Base-by-base conservation (phyloP, 139 green algal genomes). In the Picochlorum sp. region DNA sequence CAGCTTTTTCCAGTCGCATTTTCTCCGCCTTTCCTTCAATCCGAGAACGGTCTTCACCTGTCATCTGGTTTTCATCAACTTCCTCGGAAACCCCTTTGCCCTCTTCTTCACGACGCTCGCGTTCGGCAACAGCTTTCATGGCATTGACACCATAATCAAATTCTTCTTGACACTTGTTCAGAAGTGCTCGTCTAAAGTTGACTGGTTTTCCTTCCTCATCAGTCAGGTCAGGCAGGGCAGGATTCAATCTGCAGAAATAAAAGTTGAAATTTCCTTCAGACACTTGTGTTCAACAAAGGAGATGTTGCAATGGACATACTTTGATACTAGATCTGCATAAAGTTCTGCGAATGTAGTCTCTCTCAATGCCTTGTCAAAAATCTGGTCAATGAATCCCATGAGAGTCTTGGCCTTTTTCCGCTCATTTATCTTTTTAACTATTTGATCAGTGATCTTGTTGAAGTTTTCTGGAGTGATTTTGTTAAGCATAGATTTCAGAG, bases 381-480 rank as follows among this genome's bases (percentile, higher is more conserved):
- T 78, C 61, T 85, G 74, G 69, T 89, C 77, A 64, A 95, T 92
- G 16, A 95, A 84, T 28, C 83, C 85, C 21, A 74, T 68, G 59
- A 98, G 77, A 1, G 88, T 97, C 55, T 85, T 61, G 5, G 83
- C 72, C 44, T 83, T 71, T n/a, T 77, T 77, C 26, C 70, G 70
- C 51, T 73, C 72, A 75, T 96, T 92, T 26, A 84, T 84, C 18
- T 91, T 78, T 2, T 87, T 81, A 18, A 95, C 56, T 45, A 98
- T 82, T 79, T 96, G 82, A 18, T 68, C 58, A 13, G 73, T 68
- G 28, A 98, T 87, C 56, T 78, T 81, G 20, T 95, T 89, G 69
- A 96, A 98, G 72, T 96, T 98, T 63, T 98, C 84, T 9, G 88
- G 87, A n/a, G 93, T 98, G 54, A 98, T 83, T 90, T 98, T 98